Percentiles rank a stretch among this genome's conserved stretches.
Conservation (phyloP, 768 basidiomycete genomes). For the Podaxis sp. region DNA sequence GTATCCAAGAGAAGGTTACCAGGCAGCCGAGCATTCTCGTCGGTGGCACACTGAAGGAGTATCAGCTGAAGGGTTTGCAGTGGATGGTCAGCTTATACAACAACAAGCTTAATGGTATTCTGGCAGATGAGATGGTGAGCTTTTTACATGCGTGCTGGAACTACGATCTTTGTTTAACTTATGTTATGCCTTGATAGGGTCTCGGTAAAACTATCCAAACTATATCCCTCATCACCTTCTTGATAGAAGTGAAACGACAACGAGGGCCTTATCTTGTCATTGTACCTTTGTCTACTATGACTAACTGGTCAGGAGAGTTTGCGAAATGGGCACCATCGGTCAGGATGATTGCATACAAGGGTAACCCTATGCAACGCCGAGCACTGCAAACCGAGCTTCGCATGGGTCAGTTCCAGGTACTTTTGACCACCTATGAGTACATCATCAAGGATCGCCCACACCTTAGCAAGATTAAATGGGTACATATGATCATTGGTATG, state of each 20-base stretch:
- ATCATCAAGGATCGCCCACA: constrained; percentile 96
- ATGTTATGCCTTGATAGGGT: constrained; percentile 49
- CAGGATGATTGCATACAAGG: constrained; percentile 82
- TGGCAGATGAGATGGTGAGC: constrained; percentile 90
- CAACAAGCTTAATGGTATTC: constrained; percentile 90
- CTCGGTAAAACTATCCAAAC: constrained; percentile 95
- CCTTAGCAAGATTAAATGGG: constrained; percentile 88
- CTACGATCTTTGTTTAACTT: background rate
- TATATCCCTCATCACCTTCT: constrained; percentile 91
- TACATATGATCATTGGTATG: constrained; percentile 95
- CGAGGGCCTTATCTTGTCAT: constrained; percentile 95
- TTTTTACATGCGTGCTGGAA: background rate
- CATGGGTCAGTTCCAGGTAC: constrained; percentile 81
- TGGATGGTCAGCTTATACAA: constrained; percentile 99
- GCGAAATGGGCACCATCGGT: constrained; percentile 94
- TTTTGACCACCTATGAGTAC: constrained; percentile 94
- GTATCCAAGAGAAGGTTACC: constrained; percentile 80
- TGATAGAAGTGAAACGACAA: constrained; percentile 87
- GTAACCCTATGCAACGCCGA: constrained; percentile 80
- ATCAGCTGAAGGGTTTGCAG: constrained; percentile 91
- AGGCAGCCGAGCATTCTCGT: constrained; percentile 70
- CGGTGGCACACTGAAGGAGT: constrained; percentile 91
- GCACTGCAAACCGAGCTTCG: constrained; percentile 75
- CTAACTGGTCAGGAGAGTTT: constrained; percentile 96
- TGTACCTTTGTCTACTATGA: constrained; percentile 93